Evolutionary conservation across 2,329 filamentous ascomycete species (phyloP), one percentile per base, ranked within the genome.

Genomic region (Talaromyces funiculosus): DNA sequence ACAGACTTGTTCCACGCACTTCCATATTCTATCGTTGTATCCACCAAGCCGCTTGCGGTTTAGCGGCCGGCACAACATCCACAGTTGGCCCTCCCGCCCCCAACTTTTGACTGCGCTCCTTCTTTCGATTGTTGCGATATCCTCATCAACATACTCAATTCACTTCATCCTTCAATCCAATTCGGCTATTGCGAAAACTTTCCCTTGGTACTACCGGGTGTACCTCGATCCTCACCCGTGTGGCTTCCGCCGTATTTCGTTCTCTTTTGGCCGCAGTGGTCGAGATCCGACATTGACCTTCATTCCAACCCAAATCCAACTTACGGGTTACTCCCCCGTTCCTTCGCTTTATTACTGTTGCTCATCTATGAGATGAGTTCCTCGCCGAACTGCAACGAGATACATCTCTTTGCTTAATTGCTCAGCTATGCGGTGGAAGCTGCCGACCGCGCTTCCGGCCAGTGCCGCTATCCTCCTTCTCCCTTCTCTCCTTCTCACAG

Each of bases 341-440:
- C 20, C 22, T 40, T 54, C 33, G 6, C 33, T 40, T 40, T n/a
- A 18, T 40, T 42, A 31, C 22, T 45, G 14, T 18, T 56, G 9
- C 31, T 49, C 51, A 49, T 57, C 43, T 31, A 53, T 60, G 61
- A 57, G 51, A 62, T 62, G 61, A 60, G 55, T 62, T 42, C 53
- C 61, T 59, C 53, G 55, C 58, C 22, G 47, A 60, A 45, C n/a
- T 37, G 42, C 57, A 60, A 53, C 61, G 58, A 60, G 61, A 54
- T 53, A 38, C 24, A 33, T 59, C 54, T 62, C 57, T 62, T 45
- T 60, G 61, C 61, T 33, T 62, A 20, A 49, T 31, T 47, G 67
- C 76, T 22, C 20, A n/a, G 79, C 69, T 64, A 88, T 87, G 84
- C 79, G 83, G 80, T 85, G 83, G 82, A 84, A 84, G 80, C 84